These are phyloP conservation scores for Astrephomene gubernaculifera DNA, from an alignment of 139 green algal genomes.

Conservation along the genomic window DNA sequence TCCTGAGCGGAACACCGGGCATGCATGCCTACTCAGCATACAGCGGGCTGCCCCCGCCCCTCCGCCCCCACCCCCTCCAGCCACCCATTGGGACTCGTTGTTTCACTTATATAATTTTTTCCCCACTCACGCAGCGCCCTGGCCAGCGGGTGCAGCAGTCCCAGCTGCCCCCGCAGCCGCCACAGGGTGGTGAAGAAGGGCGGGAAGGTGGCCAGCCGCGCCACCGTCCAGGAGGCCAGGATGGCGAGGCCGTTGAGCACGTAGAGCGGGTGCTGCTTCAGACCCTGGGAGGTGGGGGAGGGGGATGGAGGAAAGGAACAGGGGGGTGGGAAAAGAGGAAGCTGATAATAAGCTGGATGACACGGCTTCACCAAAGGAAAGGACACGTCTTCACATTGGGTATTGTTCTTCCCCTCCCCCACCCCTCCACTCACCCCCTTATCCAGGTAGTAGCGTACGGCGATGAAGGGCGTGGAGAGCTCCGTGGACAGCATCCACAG, in stretches of 20 bases:
- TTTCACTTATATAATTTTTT: no score
- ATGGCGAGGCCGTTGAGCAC: constrained; percentile 54
- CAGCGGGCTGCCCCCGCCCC: no score
- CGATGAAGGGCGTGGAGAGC: constrained; percentile 61
- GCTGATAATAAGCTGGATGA: no score
- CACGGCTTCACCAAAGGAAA: neutral
- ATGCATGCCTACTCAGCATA: no score
- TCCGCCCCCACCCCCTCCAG: no score
- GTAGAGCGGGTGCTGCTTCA: constrained; percentile 45
- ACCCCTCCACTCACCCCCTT: neutral
- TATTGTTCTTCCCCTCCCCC: neutral
- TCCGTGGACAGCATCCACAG: constrained; percentile 61
- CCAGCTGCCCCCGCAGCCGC: constrained; percentile 24
- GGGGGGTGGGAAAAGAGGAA: neutral
- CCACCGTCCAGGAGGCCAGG: constrained; percentile 46
- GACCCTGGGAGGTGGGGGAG: neutral
- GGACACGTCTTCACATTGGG: neutral
- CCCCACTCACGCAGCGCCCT: constrained; percentile 46
- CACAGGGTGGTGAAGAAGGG: constrained; percentile 56
- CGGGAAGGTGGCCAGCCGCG: constrained; percentile 48
- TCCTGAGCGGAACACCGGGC: no score
- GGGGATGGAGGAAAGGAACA: no score
- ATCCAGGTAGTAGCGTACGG: constrained; percentile 9
- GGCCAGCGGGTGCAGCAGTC: constrained; percentile 27
- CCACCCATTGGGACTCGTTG: no score